Evolutionary conservation across 2,329 filamentous ascomycete genomes (phyloP), one percentile per base, ranked within the genome.

Genomic region (Cercospora brassicicola): DNA sequence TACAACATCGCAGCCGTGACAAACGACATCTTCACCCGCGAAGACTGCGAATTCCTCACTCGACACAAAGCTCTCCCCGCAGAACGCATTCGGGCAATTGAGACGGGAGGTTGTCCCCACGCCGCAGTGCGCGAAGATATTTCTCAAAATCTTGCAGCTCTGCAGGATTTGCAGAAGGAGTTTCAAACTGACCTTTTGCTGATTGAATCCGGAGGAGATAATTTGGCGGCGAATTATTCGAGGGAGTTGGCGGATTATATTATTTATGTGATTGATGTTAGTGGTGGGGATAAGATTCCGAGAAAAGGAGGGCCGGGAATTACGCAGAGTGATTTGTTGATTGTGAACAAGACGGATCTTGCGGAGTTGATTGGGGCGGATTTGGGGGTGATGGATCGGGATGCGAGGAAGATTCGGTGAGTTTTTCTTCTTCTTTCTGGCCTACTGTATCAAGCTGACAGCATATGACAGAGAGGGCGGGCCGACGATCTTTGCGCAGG

Each of bases 101-200:
- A 99, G 82, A 99, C 95, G 2, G 95, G 95, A 73, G 95, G 95
- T 11, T 98, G 95, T 78, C 95, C 95, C 0, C 95, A 99, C 83
- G 95, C 95, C 69, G 95, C 95, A 45, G 95, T 98, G 67, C 92
- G 95, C 73, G 95, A 99, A 84, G 95, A 99, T 82, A 97, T 99
- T 76, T 92, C 89, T 42, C 89, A 92, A 73, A 99, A 99, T 83
- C 89, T 99, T 3, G 91, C 93, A 65, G 95, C 94, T 0, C 87
- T 99, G 45, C 94, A 97, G 77, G 91, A 94, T 74, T 86, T 98
- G 59, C 94, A 98, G 81, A 84, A 85, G 66, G 87, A 90, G 71
- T 96, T 96, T 84, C 80, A 83, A 53, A 89, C 93, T 0, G 92
- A 98, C 77, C 80, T 99, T 23, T 86, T 99, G 26, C 88, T 99